Base-by-base conservation (phyloP, 208 protist species). In the Kentomonas sorsogonicus region DNA sequence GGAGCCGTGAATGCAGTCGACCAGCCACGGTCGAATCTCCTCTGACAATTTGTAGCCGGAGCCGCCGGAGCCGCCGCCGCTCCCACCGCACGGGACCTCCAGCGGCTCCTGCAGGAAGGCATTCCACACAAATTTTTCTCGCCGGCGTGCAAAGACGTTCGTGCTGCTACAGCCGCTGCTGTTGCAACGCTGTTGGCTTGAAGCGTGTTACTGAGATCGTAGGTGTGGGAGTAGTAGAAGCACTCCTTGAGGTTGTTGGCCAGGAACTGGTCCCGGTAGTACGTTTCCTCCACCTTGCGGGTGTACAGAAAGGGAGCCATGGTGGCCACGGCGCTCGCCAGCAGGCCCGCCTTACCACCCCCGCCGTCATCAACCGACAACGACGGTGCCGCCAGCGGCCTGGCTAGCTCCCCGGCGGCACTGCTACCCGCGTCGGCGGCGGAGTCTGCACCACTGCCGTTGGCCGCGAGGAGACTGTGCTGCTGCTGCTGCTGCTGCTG, bases 181-280 rank as follows among this genome's bases (percentile, higher is more conserved):
- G 55, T 18, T 4, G 62, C 60, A 9, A 64, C 84, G 80, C 94
- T 97, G 69, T 98, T 98, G 11, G 64, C 69, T 72, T 99, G 96
- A 26, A 99, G 70, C 10, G 93, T 93, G 64, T 95, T 81, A 1
- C 94, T 96, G 0, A 99, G 61, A 66, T 99, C 95, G 66, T 98
- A 98, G 0, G 88, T 97, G 78, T 97, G 92, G 26, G 83, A 89
- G 66, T 96, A 99, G 72, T 94, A 98, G 55, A 98, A 98, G 46
- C 97, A 62, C 9, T 74, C 84, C 16, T 76, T 64, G 34, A 71
- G 70, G 13, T 89, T 63, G 27, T 88, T 59, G 16, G 59, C 60
- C 9, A 80, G 55, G 45, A 97, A 95, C 51, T 90, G 66, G 54
- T 66, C 61, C 9, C 73, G 77, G 58, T 97, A 97, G 15, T n/a